Base-by-base conservation (phyloP, 2,329 filamentous ascomycete genomes). In the Colletotrichum sp. region DNA sequence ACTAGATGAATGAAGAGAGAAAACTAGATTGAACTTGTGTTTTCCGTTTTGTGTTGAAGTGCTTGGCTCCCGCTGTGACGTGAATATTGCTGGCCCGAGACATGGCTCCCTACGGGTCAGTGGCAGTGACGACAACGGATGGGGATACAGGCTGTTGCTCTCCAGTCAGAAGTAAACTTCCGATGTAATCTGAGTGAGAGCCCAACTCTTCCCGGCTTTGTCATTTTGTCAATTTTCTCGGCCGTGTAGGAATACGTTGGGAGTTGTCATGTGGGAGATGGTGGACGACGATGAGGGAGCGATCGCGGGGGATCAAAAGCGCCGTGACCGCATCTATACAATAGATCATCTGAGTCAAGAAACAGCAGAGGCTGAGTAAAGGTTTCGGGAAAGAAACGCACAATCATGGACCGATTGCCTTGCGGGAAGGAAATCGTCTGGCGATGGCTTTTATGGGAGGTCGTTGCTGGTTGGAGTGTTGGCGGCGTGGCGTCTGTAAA, bases 1-100 rank as follows among this genome's bases (percentile, higher is more conserved):
- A 52, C 26, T 70, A 70, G 68, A 70, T 32, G 36, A 70, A 70
- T 55, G 13, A 63, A 52, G 49, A 63, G 52, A 52, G 44, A 52
- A 36, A 36, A 30, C 59, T 36, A 36, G 16, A 36, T 63, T 63
- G 30, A 62, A 34, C 2, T 24, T 4, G 10, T n/a, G 15, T 18
- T 16, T 39, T 36, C 13, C 15, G 34, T 7, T 36, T 36, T 7
- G 34, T 36, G 34, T 16, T 36, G 15, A 36, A 36, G 34, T 16
- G 34, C 7, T 36, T 39, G 16, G 16, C 36, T 18, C 0, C 36
- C 5, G 36, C 0, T 9, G 36, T 44, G 16, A 44, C 8, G 2
- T 44, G 8, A 44, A 44, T 9, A 2, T 18, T 3, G 2, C 7
- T 5, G 1, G 5, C 8, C 2, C 8, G 16, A 2, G 36, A 44